Evolutionary conservation across 306 rosid species (phyloP), one percentile per base, ranked within the genome.

Genomic region (Spatholobus suberectus): DNA sequence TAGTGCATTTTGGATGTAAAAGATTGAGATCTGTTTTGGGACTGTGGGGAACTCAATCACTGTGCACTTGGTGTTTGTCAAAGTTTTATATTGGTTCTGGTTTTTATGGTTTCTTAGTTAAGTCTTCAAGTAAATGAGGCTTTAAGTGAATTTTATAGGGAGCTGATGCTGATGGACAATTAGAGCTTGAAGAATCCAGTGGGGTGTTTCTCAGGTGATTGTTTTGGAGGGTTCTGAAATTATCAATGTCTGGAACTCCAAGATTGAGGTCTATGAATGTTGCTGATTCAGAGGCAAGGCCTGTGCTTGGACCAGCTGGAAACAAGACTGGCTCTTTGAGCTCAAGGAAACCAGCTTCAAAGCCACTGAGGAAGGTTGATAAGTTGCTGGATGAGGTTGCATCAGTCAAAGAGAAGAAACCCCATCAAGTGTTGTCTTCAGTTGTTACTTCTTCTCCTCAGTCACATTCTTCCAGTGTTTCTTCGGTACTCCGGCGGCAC

Each of bases 211-310:
- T 55, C 12, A 29, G 65, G 82, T 55, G 76, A 54, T 54, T 75
- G 41, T 81, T 69, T 18, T 10, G 46, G 77, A 43, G 41, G 47
- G 37, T 76, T 75, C 44, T 32, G 67, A 47, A 15, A 57, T 52
- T 29, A 81, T 46, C 84, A 75, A 89, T 91, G 96, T 93, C 96
- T 40, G 94, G 93, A 85, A 92, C 90, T 86, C 93, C 97, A 71
- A 91, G 90, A 78, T 87, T 93, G 68, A 89, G 94, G 97, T 90
- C 96, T 63, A 91, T 93, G 90, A 93, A 91, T 89, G 93, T 91
- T 86, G 85, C 90, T 77, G 92, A 88, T 71, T 91, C 96, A 9
- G 97, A 93, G 70, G 82, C 90, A 24, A 85, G 96, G 87, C 85
- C 89, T 21, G 92, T 91, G 81, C 89, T 93, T 74, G 91, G 91